Evolutionary conservation across 352 stramenopile species (phyloP).

Genomic region (Phytophthora quininea): DNA sequence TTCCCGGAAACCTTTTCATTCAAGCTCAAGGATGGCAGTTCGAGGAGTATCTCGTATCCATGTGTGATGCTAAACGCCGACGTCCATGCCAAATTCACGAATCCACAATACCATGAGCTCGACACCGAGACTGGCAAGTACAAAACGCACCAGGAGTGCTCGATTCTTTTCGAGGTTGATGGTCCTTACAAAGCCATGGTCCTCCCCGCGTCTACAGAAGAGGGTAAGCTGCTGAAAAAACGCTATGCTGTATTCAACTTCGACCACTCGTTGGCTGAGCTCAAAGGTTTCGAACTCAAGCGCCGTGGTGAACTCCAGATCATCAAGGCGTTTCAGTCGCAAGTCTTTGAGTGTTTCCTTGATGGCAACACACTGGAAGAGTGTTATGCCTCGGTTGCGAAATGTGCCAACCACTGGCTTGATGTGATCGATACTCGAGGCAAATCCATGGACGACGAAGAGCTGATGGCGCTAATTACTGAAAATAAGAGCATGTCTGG

Average conservation of each 20-base stretch:
- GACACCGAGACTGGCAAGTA: slow-evolving; percentile 82
- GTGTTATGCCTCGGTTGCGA: slow-evolving; percentile 97
- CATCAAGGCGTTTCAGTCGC: slow-evolving; percentile 99
- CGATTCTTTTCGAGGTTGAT: slow-evolving; percentile 99
- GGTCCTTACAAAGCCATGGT: slow-evolving; percentile 99
- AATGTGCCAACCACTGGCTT: slow-evolving; percentile 98
- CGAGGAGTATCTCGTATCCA: slow-evolving; percentile 96
- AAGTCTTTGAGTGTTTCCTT: slow-evolving; percentile 98
- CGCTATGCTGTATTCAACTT: slow-evolving; percentile 92
- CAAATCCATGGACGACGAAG: slow-evolving; percentile 95
- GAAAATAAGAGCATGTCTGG: slow-evolving; percentile 99
- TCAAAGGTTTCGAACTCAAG: slow-evolving; percentile 98
- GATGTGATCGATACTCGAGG: slow-evolving; percentile 97
- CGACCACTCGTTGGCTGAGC: slow-evolving; percentile 74
- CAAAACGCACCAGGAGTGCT: slow-evolving; percentile 95
- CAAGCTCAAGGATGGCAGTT: slow-evolving; percentile 62
- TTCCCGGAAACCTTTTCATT: slow-evolving; percentile 99
- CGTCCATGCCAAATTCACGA: slow-evolving; percentile 98
- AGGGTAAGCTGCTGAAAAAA: slow-evolving; percentile 99
- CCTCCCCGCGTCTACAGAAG: slow-evolving; percentile 97
- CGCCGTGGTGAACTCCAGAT: slow-evolving; percentile 98
- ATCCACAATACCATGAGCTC: slow-evolving; percentile 94
- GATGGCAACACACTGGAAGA: slow-evolving; percentile 92
- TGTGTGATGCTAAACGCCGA: slow-evolving; percentile 99
- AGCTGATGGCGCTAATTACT: slow-evolving; percentile 98